Percentiles rank a stretch among this genome's conserved stretches.
These are phyloP conservation scores for Fusarium luffae DNA, from an alignment of 2,329 filamentous ascomycete species.

Conservation along the genomic window DNA sequence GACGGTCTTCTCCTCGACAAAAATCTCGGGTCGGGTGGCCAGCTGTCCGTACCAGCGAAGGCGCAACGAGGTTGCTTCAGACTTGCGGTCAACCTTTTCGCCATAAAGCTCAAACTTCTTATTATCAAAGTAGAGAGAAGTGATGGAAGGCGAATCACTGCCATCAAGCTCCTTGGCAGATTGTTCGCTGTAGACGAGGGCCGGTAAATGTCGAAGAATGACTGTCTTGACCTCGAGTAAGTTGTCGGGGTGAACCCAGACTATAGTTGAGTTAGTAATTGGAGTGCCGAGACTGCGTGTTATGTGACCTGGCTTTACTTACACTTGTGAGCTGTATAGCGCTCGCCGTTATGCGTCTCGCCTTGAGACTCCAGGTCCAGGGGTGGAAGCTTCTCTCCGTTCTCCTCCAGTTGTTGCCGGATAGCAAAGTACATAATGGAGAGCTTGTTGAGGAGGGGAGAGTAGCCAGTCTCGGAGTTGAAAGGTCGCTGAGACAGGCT, in stretches of 20 bases:
- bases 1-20: constrained; percentile 89
- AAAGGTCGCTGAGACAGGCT: constrained; percentile 89
- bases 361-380: constrained; percentile 63
- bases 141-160: constrained; percentile 87
- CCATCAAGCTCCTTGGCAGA: constrained; percentile 84
- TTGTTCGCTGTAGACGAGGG: constrained; percentile 92
- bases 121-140: constrained; percentile 96
- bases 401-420: constrained; percentile 79
- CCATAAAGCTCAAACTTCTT: constrained; percentile 86
- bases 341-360: constrained; percentile 72
- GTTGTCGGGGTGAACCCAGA: constrained; percentile 97
- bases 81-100: constrained; percentile 80
- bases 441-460: constrained; percentile 87
- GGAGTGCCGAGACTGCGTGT: not conserved
- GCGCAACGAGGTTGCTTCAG: constrained; percentile 83
- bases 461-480: constrained; percentile 91
- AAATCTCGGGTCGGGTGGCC: constrained; percentile 79
- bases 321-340: constrained; percentile 90
- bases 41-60: constrained; percentile 93
- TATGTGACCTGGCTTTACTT: constrained; percentile 48
- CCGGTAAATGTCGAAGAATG: constrained; percentile 88
- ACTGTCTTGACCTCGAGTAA: constrained; percentile 96
- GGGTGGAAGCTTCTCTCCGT: constrained; percentile 55
- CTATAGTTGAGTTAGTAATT: constrained; percentile 52
- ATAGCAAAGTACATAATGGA: constrained; percentile 97